Evolutionary conservation across 306 rosid genomes (phyloP), one percentile per base, ranked within the genome.

Genomic region (Vicia sativa): DNA sequence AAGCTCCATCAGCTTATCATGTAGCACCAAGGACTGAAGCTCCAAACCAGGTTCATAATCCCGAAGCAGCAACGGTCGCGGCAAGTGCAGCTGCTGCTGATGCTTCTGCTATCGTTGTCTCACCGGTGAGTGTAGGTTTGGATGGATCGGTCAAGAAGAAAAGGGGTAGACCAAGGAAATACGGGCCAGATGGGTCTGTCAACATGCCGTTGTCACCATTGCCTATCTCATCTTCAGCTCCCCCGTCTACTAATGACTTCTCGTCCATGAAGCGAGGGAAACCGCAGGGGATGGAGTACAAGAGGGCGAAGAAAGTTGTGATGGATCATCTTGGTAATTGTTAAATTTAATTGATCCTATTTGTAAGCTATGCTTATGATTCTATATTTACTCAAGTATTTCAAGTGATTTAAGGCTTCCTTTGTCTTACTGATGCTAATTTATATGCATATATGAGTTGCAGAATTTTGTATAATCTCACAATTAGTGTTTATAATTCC

Each of bases 91-190:
- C 34, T 2, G 76, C 57, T 0, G 61, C 61, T 21, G 73, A 60
- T 9, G 52, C 71, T 8, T 65, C 35, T 29, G 53, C 52, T 62
- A 45, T 68, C 39, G 81, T 58, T 11, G 75, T 73, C 4, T 64
- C 90, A 10, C 89, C 88, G 0, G 86, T 55, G 62, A 83, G 68
- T 70, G 84, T 68, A 15, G 96, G 91, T 26, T 29, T 75, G 62
- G 84, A 86, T 25, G 93, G 77, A 65, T 58, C 84, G 0, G 78
- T 63, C 42, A 87, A 85, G 84, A 89, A 86, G 86, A 89, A 89
- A 75, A 72, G 97, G 13, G 97, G 97, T 7, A 83, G 97, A 66
- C 97, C 97, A 0, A 89, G 90, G 85, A 91, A 91, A 50, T 89
- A 89, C 44, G 95, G 91, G 2, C 87, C 86, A 0, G 97, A 87